Evolutionary conservation across 2,329 filamentous ascomycete genomes (phyloP).

Genomic region (Ophiostoma novo-ulmi): DNA sequence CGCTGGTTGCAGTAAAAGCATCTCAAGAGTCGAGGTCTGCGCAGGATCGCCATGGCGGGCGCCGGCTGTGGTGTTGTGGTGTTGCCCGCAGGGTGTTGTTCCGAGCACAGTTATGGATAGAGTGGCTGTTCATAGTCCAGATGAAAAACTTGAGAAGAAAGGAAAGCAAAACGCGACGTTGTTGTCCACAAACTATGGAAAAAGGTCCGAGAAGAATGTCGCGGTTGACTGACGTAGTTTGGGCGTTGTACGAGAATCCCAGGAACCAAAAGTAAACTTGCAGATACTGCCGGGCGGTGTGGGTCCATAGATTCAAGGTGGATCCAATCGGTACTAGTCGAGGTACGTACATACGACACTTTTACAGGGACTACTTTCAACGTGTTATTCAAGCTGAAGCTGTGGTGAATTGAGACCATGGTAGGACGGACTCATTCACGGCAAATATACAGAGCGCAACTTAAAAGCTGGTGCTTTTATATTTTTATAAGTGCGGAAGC

Average conservation of each 20-base stretch:
- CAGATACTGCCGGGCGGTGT: slow-evolving; percentile 30
- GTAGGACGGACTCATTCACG: background rate
- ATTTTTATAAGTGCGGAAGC: background rate
- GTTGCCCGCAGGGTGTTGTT: background rate
- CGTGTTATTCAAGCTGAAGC: slow-evolving; percentile 8
- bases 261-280: slow-evolving; percentile 15
- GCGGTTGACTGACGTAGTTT: slow-evolving; percentile 12
- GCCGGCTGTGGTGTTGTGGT: slow-evolving; percentile 9
- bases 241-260: background rate
- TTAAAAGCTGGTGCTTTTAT: background rate
- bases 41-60: slow-evolving; percentile 41
- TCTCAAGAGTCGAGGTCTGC: slow-evolving; percentile 45
- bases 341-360: background rate
- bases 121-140: background rate
- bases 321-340: background rate
- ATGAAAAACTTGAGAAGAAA: background rate
- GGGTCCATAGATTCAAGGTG: background rate
- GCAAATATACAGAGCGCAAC: background rate
- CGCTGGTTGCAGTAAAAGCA: slow-evolving; percentile 83
- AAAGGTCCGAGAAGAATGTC: background rate
- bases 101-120: background rate
- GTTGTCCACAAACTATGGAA: background rate
- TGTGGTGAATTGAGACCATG: background rate
- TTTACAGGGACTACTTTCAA: background rate
- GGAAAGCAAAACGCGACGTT: background rate